phyloP scores from a whole-genome alignment of 805 yeast species.

The Teunomyces pallodes region DNA sequence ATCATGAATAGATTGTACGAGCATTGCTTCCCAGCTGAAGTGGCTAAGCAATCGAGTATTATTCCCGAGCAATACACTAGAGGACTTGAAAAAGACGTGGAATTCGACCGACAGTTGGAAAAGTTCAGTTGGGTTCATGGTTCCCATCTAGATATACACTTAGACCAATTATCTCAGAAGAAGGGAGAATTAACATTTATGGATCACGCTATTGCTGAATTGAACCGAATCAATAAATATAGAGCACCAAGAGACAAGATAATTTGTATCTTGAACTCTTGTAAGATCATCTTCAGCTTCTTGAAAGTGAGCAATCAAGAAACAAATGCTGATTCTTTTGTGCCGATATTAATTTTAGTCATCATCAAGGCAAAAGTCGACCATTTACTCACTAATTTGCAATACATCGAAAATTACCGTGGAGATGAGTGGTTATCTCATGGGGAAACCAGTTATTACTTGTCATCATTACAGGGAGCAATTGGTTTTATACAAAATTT shows the following conservation, averaged over 20 bases:
- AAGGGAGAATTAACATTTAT: constrained; percentile 39
- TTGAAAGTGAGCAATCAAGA: constrained; percentile 70
- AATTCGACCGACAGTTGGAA: constrained; percentile 49
- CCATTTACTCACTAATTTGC: constrained; percentile 71
- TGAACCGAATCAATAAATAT: constrained; percentile 73
- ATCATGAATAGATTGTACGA: constrained; percentile 83
- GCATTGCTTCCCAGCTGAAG: constrained; percentile 76
- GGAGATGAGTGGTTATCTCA: constrained; percentile 63
- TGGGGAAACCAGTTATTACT: constrained; percentile 90
- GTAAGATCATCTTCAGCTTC: constrained; percentile 88
- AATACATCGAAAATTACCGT: constrained; percentile 83
- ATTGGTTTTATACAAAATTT: constrained; percentile 71
- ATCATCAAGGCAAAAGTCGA: constrained; percentile 66
- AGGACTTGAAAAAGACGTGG: constrained; percentile 62
- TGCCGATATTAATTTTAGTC: constrained; percentile 84
- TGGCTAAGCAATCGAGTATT: constrained; percentile 29
- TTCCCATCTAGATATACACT: constrained; percentile 72
- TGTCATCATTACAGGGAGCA: constrained; percentile 89
- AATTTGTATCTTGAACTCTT: constrained; percentile 85
- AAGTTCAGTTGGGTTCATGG: constrained; percentile 73
- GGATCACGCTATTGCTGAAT: constrained; percentile 66
- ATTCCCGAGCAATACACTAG: constrained; percentile 46
- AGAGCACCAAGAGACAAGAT: constrained; percentile 94
- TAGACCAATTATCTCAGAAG: constrained; percentile 31
- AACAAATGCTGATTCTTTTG: constrained; percentile 85